Base-by-base conservation (phyloP, 2,329 filamentous ascomycete species). In the Ceratocystis papillata region DNA sequence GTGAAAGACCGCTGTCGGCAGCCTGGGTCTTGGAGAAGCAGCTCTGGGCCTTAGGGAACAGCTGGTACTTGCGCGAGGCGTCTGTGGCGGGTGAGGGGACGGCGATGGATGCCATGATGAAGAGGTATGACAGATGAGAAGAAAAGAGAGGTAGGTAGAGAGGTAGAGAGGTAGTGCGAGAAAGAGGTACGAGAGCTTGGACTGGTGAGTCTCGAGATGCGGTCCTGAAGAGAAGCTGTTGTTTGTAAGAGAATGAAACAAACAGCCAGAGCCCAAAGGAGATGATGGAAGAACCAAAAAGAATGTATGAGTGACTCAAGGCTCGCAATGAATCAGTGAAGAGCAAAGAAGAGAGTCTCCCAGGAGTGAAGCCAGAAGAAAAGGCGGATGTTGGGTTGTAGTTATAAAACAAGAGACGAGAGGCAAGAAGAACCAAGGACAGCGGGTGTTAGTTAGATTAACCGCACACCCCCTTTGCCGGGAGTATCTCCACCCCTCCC, bases 21-120 rank as follows among this genome's bases (percentile, higher is more conserved):
- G 28, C 66, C 20, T 59, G 55, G 70, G 79, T 79, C 69, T 76
- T 81, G n/a, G 46, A 50, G n/a, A 50, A 50, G n/a, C 46, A 8
- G n/a, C 8, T 50, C 46, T 50, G 46, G 67, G 82, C 77, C 71
- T 76, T 79, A 67, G 83, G 80, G 70, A 86, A 86, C 50, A 85
- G 76, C 72, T 85, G 83, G 69, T 86, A 86, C 74, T 82, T 85
- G 67, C 79, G 79, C 48, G 33, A 22, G 17, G 41, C 60, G 45
- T 59, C 64, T 33, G 20, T 12, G 41, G 48, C 48, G n/a, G n/a
- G n/a, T 1, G 48, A 57, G 28, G 64, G 6, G 8, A 48, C 22
- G 15, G 55, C 44, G 37, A 37, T 53, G 10, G 64, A 65, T 20
- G 64, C 55, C 64, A 65, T 65, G 25, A 17, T 41, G 33, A 20